A percentile compares a stretch with the other conserved stretches of the same genome.
phyloP scores from a whole-genome alignment of 371 early-diverging fungal genomes.

The Mortierella sp. region DNA sequence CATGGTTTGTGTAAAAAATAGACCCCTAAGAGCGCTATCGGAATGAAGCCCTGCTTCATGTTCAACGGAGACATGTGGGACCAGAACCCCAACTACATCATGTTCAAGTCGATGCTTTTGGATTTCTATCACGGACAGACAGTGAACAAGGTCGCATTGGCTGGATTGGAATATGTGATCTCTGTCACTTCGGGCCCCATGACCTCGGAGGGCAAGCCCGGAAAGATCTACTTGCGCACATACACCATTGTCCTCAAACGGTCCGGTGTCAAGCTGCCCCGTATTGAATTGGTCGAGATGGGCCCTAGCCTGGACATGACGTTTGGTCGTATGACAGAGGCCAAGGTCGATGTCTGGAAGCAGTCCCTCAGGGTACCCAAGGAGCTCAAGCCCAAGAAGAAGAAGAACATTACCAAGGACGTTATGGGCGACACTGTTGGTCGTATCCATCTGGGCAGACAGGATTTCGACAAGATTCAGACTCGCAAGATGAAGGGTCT shows the following conservation, averaged over 20 bases:
- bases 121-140: slow-evolving; percentile 94
- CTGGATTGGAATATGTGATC: slow-evolving; percentile 93
- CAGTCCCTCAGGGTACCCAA: slow-evolving; percentile 86
- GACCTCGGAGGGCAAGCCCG: slow-evolving; percentile 63
- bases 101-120: slow-evolving; percentile 86
- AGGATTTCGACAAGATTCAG: slow-evolving; percentile 93
- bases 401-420: slow-evolving; percentile 93
- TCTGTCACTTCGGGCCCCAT: slow-evolving; percentile 84
- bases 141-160: slow-evolving; percentile 80
- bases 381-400: slow-evolving; percentile 91
- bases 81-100: slow-evolving; percentile 73
- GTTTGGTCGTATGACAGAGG: slow-evolving; percentile 81
- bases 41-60: slow-evolving; percentile 90
- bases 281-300: slow-evolving; percentile 95
- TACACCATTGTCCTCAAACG: slow-evolving; percentile 91
- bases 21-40: slow-evolving; percentile 85
- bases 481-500: slow-evolving; percentile 99
- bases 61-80: slow-evolving; percentile 95
- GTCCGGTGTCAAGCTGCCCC: slow-evolving; percentile 86
- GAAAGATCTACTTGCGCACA: slow-evolving; percentile 81
- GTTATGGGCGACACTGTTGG: slow-evolving; percentile 94
- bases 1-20: slow-evolving; percentile 23
- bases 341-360: slow-evolving; percentile 88
- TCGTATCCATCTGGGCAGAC: slow-evolving; percentile 92
- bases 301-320: slow-evolving; percentile 92